Evolutionary conservation across 192 early-diverging fungal species (phyloP).

Genomic region (Backusella morwellensis): DNA sequence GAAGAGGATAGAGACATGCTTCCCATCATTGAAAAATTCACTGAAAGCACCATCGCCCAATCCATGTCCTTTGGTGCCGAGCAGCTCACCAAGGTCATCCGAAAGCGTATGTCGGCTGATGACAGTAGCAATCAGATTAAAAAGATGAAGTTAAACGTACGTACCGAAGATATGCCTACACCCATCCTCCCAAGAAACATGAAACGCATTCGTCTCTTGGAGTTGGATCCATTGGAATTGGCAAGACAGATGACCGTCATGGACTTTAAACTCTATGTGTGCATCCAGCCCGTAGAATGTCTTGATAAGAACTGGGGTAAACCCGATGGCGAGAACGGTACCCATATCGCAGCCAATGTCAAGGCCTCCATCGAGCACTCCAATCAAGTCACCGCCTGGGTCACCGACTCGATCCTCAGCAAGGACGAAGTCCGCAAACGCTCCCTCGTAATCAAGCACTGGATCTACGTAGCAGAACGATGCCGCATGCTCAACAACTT

Average conservation of each 20-base stretch:
- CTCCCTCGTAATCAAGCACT: slow-evolving; percentile 72
- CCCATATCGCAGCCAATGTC: slow-evolving; percentile 71
- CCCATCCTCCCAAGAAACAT: slow-evolving; percentile 80
- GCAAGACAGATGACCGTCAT: slow-evolving; percentile 92
- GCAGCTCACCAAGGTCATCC: slow-evolving; percentile 24
- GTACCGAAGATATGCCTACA: slow-evolving; percentile 60
- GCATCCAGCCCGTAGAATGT: slow-evolving; percentile 84
- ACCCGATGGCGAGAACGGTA: slow-evolving; percentile 44
- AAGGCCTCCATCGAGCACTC: slow-evolving; percentile 83
- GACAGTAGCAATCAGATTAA: slow-evolving; percentile 55
- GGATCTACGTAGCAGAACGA: slow-evolving; percentile 75
- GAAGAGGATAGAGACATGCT: slow-evolving; percentile 55
- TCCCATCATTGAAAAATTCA: slow-evolving; percentile 14
- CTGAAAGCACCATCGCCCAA: slow-evolving; percentile 22
- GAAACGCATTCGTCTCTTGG: slow-evolving; percentile 74
- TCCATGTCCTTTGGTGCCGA: slow-evolving; percentile 34
- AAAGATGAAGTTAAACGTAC: slow-evolving; percentile 62
- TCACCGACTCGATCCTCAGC: slow-evolving; percentile 75
- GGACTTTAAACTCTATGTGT: slow-evolving; percentile 74
- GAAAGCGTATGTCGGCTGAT: slow-evolving; percentile 30
- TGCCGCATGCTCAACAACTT: slow-evolving; percentile 88
- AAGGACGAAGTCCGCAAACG: slow-evolving; percentile 82
- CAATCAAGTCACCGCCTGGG: slow-evolving; percentile 88
- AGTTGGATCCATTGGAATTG: slow-evolving; percentile 87
- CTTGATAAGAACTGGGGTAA: slow-evolving; percentile 85